phyloP scores from a whole-genome alignment of 352 stramenopile genomes.

The Globisporangium sylvaticum region DNA sequence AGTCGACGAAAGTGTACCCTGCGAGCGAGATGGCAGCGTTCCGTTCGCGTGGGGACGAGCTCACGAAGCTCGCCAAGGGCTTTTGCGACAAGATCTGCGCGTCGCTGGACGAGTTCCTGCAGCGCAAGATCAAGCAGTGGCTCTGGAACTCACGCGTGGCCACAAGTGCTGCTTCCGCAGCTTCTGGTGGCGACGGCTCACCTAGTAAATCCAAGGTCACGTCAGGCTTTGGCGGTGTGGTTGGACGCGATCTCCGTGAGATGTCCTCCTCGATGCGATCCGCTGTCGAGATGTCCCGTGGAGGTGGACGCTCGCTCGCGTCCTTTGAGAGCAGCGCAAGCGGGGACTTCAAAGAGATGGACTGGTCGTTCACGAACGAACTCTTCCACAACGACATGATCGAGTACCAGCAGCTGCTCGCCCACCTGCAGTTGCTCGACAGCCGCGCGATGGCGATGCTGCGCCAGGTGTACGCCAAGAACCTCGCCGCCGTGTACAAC shows the following conservation, averaged over 20 bases:
- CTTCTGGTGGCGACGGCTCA: constrained; percentile 6
- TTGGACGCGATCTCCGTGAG: constrained; percentile 28
- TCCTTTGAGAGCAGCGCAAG: constrained; percentile 30
- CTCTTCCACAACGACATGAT: constrained; percentile 39
- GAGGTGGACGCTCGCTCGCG: constrained; percentile 28
- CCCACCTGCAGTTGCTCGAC: constrained; percentile 40
- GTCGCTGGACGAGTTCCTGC: constrained; percentile 54
- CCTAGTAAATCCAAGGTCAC: constrained; percentile 8
- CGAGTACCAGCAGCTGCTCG: constrained; percentile 45
- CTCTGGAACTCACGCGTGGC: constrained; percentile 17
- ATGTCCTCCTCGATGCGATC: constrained; percentile 23
- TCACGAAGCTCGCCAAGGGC: constrained; percentile 33
- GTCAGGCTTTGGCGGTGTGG: background rate
- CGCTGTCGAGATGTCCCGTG: constrained; percentile 21
- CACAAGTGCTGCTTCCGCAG: background rate
- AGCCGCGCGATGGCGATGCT: constrained; percentile 24
- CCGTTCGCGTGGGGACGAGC: constrained; percentile 46
- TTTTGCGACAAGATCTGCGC: constrained; percentile 57
- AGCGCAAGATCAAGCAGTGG: constrained; percentile 44
- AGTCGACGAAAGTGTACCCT: constrained; percentile 50
- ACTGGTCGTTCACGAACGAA: constrained; percentile 69
- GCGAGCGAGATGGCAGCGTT: constrained; percentile 67
- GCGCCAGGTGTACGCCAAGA: constrained; percentile 52
- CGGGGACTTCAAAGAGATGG: constrained; percentile 37
- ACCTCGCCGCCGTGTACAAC: constrained; percentile 45